These are phyloP conservation scores for Exophiala aquamarina DNA, from an alignment of 2,329 filamentous ascomycete species.

Conservation along the genomic window DNA sequence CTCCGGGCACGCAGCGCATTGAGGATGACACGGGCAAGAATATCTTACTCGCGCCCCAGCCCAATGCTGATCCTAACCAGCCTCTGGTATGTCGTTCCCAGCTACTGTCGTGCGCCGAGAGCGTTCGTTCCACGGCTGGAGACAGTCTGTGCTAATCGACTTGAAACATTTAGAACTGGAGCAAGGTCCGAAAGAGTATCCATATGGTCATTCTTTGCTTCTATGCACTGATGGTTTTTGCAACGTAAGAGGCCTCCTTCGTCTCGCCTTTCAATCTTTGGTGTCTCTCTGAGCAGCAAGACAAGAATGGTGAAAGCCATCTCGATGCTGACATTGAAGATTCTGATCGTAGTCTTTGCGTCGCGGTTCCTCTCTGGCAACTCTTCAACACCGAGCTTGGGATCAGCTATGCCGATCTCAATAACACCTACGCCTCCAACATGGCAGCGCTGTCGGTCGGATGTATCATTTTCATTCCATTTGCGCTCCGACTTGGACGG, in stretches of 20 bases:
- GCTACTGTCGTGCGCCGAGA: not conserved
- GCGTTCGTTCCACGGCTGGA: no score
- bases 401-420: conserved; percentile 40
- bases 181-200: conserved; percentile 28
- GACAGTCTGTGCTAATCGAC: no score
- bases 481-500: conserved; percentile 43
- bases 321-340: not conserved
- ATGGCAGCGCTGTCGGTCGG: conserved; percentile 42
- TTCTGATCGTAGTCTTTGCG: conserved; percentile 33
- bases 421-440: conserved; percentile 44
- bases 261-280: no score
- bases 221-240: conserved; percentile 32
- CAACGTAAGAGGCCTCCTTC: no score
- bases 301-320: no score
- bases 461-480: conserved; percentile 42
- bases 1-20: conserved; percentile 23
- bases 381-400: conserved; percentile 42
- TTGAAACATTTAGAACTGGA: conserved; percentile 30
- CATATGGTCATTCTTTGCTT: conserved; percentile 31
- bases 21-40: conserved; percentile 16
- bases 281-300: no score
- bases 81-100: conserved; percentile 23
- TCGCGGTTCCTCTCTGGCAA: conserved; percentile 41
- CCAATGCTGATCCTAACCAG: conserved; percentile 31
- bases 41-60: conserved; percentile 29